Evolutionary conservation across 2,329 filamentous ascomycete genomes (phyloP).

Genomic region (Pseudocercospora pini-densiflorae): DNA sequence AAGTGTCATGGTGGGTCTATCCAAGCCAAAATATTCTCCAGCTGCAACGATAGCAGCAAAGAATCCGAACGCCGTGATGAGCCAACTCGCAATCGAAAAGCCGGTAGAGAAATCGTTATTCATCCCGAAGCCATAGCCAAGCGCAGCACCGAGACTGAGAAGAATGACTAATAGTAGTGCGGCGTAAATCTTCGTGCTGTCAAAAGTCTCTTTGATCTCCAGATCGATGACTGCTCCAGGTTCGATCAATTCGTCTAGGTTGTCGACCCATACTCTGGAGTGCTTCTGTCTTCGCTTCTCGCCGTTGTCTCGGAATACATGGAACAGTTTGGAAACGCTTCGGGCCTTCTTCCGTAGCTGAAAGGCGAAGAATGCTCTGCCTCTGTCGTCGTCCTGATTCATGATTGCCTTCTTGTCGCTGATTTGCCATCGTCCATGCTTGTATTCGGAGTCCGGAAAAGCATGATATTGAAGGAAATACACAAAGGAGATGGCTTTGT

Average conservation of each 20-base stretch:
- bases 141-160: slow-evolving; percentile 20
- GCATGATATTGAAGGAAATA: slow-evolving; percentile 29
- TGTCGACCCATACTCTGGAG: slow-evolving; percentile 14
- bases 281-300: not conserved
- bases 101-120: slow-evolving; percentile 27
- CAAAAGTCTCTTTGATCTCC: slow-evolving; percentile 27
- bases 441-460: slow-evolving; percentile 6
- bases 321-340: slow-evolving; percentile 15
- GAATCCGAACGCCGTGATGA: slow-evolving; percentile 28
- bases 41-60: slow-evolving; percentile 28
- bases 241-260: slow-evolving; percentile 21
- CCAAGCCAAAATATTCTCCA: slow-evolving; percentile 25
- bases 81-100: slow-evolving; percentile 28
- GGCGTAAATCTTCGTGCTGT: slow-evolving; percentile 25
- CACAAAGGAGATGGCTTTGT: slow-evolving; percentile 25
- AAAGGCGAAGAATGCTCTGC: slow-evolving; percentile 24
- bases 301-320: not conserved
- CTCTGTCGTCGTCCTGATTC: slow-evolving; percentile 15
- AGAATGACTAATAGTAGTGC: slow-evolving; percentile 24
- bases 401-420: slow-evolving; percentile 16
- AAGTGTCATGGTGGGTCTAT: slow-evolving; percentile 23
- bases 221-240: slow-evolving; percentile 27
- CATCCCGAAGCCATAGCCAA: slow-evolving; percentile 27
- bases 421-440: slow-evolving; percentile 17
- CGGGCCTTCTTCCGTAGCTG: slow-evolving; percentile 16